Evolutionary conservation across 257 asterid species (phyloP).

Genomic region (Scutellaria baicalensis): DNA sequence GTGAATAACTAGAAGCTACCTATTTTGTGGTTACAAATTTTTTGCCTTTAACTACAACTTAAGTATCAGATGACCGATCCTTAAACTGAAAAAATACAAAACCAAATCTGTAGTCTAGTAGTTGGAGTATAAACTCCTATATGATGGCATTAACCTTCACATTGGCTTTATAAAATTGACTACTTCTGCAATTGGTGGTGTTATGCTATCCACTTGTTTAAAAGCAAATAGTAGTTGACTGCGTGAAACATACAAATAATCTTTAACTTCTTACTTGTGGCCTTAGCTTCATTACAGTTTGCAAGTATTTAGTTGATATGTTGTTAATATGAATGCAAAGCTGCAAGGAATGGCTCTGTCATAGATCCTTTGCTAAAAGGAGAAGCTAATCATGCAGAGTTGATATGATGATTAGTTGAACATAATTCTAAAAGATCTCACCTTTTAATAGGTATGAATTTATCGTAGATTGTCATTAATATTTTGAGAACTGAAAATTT

Average conservation of each 20-base stretch:
- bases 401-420: not conserved
- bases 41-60: not conserved
- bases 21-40: not conserved
- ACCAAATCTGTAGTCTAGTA: not conserved
- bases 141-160: not conserved
- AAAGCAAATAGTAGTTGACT: not conserved
- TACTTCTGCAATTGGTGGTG: not conserved
- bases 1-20: not conserved
- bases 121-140: not conserved
- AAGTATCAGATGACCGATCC: not conserved
- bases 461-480: not conserved
- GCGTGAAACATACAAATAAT: not conserved
- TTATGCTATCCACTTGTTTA: not conserved
- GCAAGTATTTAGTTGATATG: not conserved
- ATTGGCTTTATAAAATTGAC: not conserved
- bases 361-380: too few species aligned
- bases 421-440: not conserved
- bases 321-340: not conserved
- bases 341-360: not conserved
- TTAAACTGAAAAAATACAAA: not conserved
- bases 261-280: not conserved
- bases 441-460: not conserved
- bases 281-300: not conserved
- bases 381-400: not conserved
- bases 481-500: not conserved